Evolutionary conservation across 2,329 filamentous ascomycete genomes (phyloP).

Genomic region (Myotisia sp.): DNA sequence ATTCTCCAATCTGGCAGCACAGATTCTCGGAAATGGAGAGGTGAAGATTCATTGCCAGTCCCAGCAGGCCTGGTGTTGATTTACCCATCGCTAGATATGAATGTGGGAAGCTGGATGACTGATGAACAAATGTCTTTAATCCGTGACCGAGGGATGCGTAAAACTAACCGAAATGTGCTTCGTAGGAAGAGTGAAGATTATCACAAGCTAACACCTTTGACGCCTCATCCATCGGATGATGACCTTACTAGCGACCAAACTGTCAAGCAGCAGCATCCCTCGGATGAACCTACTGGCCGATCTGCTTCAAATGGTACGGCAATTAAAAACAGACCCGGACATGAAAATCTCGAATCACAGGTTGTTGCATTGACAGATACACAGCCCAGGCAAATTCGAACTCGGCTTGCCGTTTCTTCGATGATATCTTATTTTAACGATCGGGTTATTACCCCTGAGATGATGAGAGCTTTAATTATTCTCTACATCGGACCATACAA

Average conservation of each 20-base stretch:
- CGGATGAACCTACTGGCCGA: constrained; percentile 5
- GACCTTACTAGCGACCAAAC: constrained; percentile 40
- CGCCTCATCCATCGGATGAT: constrained; percentile 66
- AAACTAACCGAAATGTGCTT: constrained; percentile 64
- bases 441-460: constrained; percentile 83
- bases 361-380: constrained; percentile 20
- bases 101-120: constrained; percentile 98
- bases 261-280: constrained; percentile 18
- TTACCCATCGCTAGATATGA: constrained; percentile 89
- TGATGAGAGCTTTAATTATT: constrained; percentile 99
- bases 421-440: constrained; percentile 99
- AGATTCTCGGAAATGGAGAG: constrained; percentile 41
- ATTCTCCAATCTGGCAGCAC: constrained; percentile 59
- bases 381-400: constrained; percentile 46
- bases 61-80: constrained; percentile 73
- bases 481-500: constrained; percentile 90
- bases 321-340: constrained; percentile 16
- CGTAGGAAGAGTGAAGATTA: constrained; percentile 82
- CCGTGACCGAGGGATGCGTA: constrained; percentile 62
- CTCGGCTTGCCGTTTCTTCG: constrained; percentile 83
- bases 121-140: constrained; percentile 95
- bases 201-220: constrained; percentile 62
- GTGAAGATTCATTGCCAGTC: constrained; percentile 48
- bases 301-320: constrained; percentile 13
- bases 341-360: constrained; percentile 25